phyloP scores from a whole-genome alignment of 768 basidiomycete genomes.

The Leccinum broughii region DNA sequence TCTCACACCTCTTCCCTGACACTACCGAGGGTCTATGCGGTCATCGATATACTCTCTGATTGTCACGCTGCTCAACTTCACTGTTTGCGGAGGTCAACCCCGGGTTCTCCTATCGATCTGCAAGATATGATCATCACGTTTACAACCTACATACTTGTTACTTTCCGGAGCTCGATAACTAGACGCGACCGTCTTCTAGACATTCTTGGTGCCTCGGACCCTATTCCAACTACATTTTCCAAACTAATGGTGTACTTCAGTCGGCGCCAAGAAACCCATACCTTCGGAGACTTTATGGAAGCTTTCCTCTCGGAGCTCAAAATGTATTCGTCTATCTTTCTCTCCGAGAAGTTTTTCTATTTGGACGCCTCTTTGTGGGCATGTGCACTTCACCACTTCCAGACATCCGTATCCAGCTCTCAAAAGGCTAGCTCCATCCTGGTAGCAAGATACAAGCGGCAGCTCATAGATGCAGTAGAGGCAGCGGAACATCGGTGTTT shows the following conservation, averaged over 20 bases:
- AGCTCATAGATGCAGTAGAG: slow-evolving; percentile 48
- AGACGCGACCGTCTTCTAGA: slow-evolving; percentile 17
- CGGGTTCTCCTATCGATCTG: slow-evolving; percentile 17
- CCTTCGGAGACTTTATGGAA: slow-evolving; percentile 18
- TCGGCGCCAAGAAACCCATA: slow-evolving; percentile 11
- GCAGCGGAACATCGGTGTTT: slow-evolving; percentile 53
- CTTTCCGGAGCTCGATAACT: slow-evolving; percentile 10
- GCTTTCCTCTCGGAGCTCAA: slow-evolving; percentile 26
- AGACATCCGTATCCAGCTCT: slow-evolving; percentile 30
- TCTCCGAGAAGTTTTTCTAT: slow-evolving; percentile 35
- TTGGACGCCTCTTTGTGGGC: slow-evolving; percentile 56
- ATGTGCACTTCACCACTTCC: slow-evolving; percentile 49
- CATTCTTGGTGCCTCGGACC: slow-evolving; percentile 30
- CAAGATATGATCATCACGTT: slow-evolving; percentile 28
- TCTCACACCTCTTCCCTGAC: neutral
- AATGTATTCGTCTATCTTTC: slow-evolving; percentile 33
- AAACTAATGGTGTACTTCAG: slow-evolving; percentile 27
- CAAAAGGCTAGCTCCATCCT: slow-evolving; percentile 25
- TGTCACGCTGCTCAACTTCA: slow-evolving; percentile 25
- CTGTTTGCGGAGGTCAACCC: slow-evolving; percentile 7
- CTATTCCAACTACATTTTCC: slow-evolving; percentile 34
- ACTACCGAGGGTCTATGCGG: slow-evolving; percentile 12
- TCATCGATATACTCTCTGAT: slow-evolving; percentile 29
- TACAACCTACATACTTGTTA: slow-evolving; percentile 20
- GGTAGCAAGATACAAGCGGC: slow-evolving; percentile 37